Percentiles rank a stretch among this genome's conserved stretches.
phyloP scores from a whole-genome alignment of 495 filamentous ascomycete genomes.

The Xylaria palmicola region DNA sequence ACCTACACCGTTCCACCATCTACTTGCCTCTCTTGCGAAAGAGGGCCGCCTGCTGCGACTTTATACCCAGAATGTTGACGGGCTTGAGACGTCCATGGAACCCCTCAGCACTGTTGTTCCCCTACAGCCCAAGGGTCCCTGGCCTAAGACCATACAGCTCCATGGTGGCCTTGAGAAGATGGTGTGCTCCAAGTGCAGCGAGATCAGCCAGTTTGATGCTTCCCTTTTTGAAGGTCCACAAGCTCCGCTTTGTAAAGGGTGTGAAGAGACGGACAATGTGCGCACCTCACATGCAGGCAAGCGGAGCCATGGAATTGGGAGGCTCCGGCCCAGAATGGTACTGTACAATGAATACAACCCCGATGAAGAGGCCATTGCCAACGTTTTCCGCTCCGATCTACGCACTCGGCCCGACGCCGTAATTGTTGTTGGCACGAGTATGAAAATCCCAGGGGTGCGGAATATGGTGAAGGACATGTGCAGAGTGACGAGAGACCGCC shows the following conservation, averaged over 20 bases:
- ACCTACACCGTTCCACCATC: conserved; percentile 89
- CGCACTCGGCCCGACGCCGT: conserved; percentile 84
- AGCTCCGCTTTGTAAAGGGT: conserved; percentile 77
- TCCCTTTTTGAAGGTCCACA: conserved; percentile 78
- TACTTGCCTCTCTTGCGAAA: conserved; percentile 85
- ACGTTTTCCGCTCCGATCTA: conserved; percentile 80
- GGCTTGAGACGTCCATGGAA: conserved; percentile 81
- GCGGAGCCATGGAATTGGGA: conserved; percentile 89
- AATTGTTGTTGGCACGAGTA: conserved; percentile 89
- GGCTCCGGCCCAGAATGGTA: conserved; percentile 88
- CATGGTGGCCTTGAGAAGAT: conserved; percentile 94
- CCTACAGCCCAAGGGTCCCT: conserved; percentile 70
- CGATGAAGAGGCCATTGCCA: conserved; percentile 92
- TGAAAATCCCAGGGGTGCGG: conserved; percentile 91
- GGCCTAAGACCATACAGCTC: conserved; percentile 90
- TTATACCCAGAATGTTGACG: conserved; percentile 96
- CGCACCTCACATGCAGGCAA: conserved; percentile 78
- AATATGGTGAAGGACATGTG: conserved; percentile 91
- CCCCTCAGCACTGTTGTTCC: conserved; percentile 79
- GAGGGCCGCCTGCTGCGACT: conserved; percentile 88
- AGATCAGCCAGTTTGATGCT: conserved; percentile 73
- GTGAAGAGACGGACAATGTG: conserved; percentile 69
- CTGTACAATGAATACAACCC: conserved; percentile 97
- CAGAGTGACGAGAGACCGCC: conserved; percentile 68
- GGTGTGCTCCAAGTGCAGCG: conserved; percentile 89